Evolutionary conservation across 805 yeast species (phyloP), one percentile per base, ranked within the genome.

Genomic region (Sungouiella thailandica): DNA sequence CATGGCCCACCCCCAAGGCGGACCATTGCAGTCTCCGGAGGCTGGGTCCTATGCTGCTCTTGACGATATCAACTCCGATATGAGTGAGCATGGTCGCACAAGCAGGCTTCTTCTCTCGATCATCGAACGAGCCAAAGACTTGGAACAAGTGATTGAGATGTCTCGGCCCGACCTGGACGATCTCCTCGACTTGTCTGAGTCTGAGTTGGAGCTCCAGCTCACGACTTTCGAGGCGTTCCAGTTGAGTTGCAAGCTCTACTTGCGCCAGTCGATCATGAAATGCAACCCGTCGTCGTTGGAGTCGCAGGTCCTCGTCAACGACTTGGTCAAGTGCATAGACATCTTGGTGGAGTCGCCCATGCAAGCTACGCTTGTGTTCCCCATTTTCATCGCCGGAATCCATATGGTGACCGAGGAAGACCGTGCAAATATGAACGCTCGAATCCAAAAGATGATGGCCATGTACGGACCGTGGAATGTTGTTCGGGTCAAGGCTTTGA

Each of bases 301-400:
- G 40, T 72, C 81, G 28, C 87, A 79, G 42, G 66, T 72, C 20
- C 58, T 83, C 27, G 64, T 72, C 22, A 65, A 66, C 32, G 78
- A 77, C 41, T 60, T 83, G 34, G 49, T 72, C 17, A 66, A 72
- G 34, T 69, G 81, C 37, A 55, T 84, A 16, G 85, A 80, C 44
- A 65, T 74, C 3, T 68, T 83, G 4, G 49, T 84, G 23, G 85
- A 76, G 2, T 67, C 90, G 0, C 70, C 75, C 1, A 80, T 83
- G 27, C 88, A 83, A 48, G 79, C 85, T 3, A 76, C 82, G 2
- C 55, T 83, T 11, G 80, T 83, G 25, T 84, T 85, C 55, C 94
- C 95, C 0, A 55, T 83, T 41, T 85, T 85, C 51, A 75, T 85
- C 14, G 82, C 87, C 2, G 94, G 90, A 1, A 72, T 84, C 49